These are phyloP conservation scores for Fusarium sororula DNA, from an alignment of 2,329 filamentous ascomycete genomes.

Conservation along the genomic window DNA sequence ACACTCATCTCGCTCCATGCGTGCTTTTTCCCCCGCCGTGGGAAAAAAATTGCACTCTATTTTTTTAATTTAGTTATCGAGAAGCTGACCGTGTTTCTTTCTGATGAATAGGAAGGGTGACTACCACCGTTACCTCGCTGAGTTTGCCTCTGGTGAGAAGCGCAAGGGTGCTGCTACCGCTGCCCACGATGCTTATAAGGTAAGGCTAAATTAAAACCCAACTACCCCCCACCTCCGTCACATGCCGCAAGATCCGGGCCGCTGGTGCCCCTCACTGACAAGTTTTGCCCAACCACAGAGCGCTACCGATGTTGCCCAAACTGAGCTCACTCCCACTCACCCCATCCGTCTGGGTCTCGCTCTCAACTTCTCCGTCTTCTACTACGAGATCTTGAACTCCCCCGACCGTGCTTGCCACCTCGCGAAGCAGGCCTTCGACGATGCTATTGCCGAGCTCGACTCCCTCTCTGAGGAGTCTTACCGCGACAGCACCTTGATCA, in stretches of 20 bases:
- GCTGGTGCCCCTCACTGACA: conserved; percentile 70
- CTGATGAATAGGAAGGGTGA: conserved; percentile 79
- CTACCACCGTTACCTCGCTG: conserved; percentile 94
- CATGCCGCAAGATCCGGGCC: conserved; percentile 42
- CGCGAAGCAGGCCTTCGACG: conserved; percentile 98
- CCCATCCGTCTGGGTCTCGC: conserved; percentile 97
- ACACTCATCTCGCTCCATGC: conserved; percentile 8
- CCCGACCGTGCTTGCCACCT: conserved; percentile 98
- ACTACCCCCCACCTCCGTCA: conserved; percentile 29
- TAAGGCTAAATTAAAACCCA: conserved; percentile 53
- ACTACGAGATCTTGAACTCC: conserved; percentile 99
- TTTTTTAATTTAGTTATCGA: conserved; percentile 3
- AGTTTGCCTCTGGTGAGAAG: conserved; percentile 93
- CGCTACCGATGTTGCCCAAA: conserved; percentile 99
- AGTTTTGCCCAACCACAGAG: conserved; percentile 94
- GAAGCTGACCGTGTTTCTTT: conserved; percentile 21
- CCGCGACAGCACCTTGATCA: conserved; percentile 98
- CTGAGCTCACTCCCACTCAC: conserved; percentile 95
- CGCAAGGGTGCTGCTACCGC: conserved; percentile 87
- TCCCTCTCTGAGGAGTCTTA: conserved; percentile 98
- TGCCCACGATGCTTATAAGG: conserved; percentile 97
- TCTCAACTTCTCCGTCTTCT: conserved; percentile 99
- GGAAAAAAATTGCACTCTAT: background rate
- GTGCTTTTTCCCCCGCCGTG: conserved; percentile 1
- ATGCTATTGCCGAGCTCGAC: conserved; percentile 97